phyloP scores from a whole-genome alignment of 352 stramenopile species.

The Pythium brassicae region DNA sequence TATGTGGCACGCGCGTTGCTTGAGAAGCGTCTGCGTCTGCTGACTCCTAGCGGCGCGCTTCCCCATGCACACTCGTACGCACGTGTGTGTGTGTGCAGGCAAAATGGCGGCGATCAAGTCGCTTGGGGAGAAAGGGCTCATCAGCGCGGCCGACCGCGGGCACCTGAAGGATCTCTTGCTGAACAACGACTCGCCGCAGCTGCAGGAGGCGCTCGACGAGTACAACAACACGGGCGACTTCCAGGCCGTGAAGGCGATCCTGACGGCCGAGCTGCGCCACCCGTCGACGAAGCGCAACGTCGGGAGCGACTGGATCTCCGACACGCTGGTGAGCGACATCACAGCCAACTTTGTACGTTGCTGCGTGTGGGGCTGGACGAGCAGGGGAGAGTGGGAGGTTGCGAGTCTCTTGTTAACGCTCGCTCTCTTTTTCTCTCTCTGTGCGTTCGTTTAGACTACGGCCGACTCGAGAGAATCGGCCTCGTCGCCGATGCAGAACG shows the following conservation, averaged over 20 bases:
- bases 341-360: conserved; percentile 46
- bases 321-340: conserved; percentile 77
- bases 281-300: conserved; percentile 66
- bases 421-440: too few relatives aligned
- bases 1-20: too few relatives aligned
- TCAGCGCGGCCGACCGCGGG: conserved; percentile 59
- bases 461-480: conserved; percentile 1
- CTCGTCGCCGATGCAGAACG: neutral
- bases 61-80: too few relatives aligned
- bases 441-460: conserved; percentile 6
- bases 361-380: neutral
- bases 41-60: too few relatives aligned
- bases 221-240: conserved; percentile 81
- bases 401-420: too few relatives aligned
- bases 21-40: too few relatives aligned
- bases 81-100: conserved; percentile 15
- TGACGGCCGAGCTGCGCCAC: conserved; percentile 58
- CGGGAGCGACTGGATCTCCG: conserved; percentile 63
- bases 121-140: conserved; percentile 65
- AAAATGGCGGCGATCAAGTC: conserved; percentile 85
- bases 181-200: conserved; percentile 70
- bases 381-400: too few relatives aligned
- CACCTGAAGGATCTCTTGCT: conserved; percentile 75
- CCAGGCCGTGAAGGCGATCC: conserved; percentile 62
- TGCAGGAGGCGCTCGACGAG: conserved; percentile 69